Evolutionary conservation across 495 filamentous ascomycete genomes (phyloP).

Genomic region (Penicillium steckii): DNA sequence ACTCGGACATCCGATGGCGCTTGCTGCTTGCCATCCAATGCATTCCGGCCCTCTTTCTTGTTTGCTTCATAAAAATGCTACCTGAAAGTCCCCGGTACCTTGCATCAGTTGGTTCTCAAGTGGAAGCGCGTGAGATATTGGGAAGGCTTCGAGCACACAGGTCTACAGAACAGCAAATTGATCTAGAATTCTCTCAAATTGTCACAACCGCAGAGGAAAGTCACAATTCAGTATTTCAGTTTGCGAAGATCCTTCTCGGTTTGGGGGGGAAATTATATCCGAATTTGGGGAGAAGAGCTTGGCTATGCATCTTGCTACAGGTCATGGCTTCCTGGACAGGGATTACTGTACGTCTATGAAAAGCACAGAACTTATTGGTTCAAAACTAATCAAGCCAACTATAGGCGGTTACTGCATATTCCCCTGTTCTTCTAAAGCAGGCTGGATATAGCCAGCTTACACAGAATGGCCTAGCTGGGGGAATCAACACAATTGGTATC

Average conservation of each 20-base stretch:
- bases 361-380: too few relatives aligned
- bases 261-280: slow-evolving; percentile 23
- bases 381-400: too few relatives aligned
- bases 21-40: slow-evolving; percentile 56
- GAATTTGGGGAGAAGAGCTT: slow-evolving; percentile 43
- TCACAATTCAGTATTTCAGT: slow-evolving; percentile 36
- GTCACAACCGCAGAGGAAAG: slow-evolving; percentile 29
- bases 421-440: slow-evolving; percentile 37
- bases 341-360: slow-evolving; percentile 37
- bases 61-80: slow-evolving; percentile 45
- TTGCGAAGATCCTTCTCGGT: slow-evolving; percentile 35
- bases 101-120: slow-evolving; percentile 34
- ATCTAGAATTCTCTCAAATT: slow-evolving; percentile 42
- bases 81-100: slow-evolving; percentile 50
- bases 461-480: slow-evolving; percentile 51
- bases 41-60: slow-evolving; percentile 53
- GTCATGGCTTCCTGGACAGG: slow-evolving; percentile 54
- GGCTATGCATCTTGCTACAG: slow-evolving; percentile 52
- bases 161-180: slow-evolving; percentile 27
- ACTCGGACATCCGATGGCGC: slow-evolving; percentile 52
- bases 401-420: slow-evolving; percentile 43
- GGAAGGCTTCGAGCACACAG: slow-evolving; percentile 19
- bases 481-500: slow-evolving; percentile 54
- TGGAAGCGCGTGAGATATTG: slow-evolving; percentile 40
- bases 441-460: slow-evolving; percentile 42